Conservation (phyloP, 441 rosid genomes). For the Jatropha multifida region DNA sequence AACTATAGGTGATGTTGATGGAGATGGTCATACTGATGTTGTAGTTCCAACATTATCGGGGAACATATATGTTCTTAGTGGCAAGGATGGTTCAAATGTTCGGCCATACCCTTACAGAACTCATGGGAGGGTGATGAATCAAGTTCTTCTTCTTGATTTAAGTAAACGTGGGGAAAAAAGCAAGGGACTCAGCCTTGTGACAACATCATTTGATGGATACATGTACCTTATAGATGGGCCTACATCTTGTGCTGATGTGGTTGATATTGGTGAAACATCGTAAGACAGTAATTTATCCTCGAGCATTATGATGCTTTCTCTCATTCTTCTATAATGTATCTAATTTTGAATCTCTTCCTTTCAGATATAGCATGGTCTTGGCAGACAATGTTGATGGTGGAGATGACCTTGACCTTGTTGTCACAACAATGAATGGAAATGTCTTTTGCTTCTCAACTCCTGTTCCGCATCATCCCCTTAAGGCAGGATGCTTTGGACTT, state of each 20-base stretch:
- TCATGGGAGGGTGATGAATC: constrained; percentile 99
- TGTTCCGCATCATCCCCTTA: constrained; percentile 93
- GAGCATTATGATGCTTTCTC: constrained; percentile 9
- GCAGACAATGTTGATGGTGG: constrained; percentile 99
- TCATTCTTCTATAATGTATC: constrained; percentile 17
- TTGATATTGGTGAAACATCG: constrained; percentile 99
- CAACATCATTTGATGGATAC: constrained; percentile 98
- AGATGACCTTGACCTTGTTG: constrained; percentile 97
- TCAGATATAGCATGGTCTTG: constrained; percentile 96
- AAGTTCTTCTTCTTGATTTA: constrained; percentile 93
- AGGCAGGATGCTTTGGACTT: constrained; percentile 52
- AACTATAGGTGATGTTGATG: constrained; percentile 92
- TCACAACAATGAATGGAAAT: constrained; percentile 98
- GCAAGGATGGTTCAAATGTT: constrained; percentile 91
- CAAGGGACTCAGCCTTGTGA: constrained; percentile 90
- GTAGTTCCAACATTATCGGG: constrained; percentile 96
- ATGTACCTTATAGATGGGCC: constrained; percentile 98
- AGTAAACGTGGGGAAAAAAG: constrained; percentile 76
- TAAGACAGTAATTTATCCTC: constrained; percentile 39
- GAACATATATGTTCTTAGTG: constrained; percentile 87
- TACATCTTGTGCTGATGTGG: constrained; percentile 95
- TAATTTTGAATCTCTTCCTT: constrained; percentile 17
- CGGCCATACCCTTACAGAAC: constrained; percentile 98
- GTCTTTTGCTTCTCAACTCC: constrained; percentile 99
- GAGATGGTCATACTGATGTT: constrained; percentile 95